phyloP scores from a whole-genome alignment of 345 rosid species.

The Mangifera indica region DNA sequence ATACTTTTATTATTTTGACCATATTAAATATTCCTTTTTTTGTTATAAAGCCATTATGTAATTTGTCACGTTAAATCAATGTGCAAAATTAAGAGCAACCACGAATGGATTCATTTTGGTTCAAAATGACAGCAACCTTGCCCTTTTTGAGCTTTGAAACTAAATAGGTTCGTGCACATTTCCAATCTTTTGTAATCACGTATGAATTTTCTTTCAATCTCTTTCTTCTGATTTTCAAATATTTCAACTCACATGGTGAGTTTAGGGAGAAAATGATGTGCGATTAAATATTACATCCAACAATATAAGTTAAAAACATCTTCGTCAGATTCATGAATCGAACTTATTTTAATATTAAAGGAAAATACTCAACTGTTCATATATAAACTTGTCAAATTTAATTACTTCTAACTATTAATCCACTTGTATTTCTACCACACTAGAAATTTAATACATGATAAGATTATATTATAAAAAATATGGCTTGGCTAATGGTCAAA shows the following conservation, averaged over 20 bases:
- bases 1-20: no score
- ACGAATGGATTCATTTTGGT: not conserved
- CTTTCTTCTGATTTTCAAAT: not conserved
- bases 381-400: no score
- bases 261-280: not conserved
- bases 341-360: not conserved
- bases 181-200: not conserved
- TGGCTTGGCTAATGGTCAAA: not conserved
- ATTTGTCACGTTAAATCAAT: slow-evolving; percentile 5
- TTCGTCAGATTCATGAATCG: not conserved
- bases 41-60: not conserved
- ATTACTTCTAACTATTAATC: no score
- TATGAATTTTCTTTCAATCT: not conserved
- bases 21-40: not conserved
- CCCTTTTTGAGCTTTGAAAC: no score
- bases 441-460: not conserved
- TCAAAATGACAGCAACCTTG: no score
- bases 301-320: no score
- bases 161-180: slow-evolving; percentile 24
- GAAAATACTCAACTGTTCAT: not conserved
- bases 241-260: not conserved
- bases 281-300: no score
- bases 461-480: not conserved
- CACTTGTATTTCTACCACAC: no score
- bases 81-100: slow-evolving; percentile 8